These are phyloP conservation scores for Hymenoscyphus albidus DNA, from an alignment of 2,329 filamentous ascomycete species.

Conservation along the genomic window DNA sequence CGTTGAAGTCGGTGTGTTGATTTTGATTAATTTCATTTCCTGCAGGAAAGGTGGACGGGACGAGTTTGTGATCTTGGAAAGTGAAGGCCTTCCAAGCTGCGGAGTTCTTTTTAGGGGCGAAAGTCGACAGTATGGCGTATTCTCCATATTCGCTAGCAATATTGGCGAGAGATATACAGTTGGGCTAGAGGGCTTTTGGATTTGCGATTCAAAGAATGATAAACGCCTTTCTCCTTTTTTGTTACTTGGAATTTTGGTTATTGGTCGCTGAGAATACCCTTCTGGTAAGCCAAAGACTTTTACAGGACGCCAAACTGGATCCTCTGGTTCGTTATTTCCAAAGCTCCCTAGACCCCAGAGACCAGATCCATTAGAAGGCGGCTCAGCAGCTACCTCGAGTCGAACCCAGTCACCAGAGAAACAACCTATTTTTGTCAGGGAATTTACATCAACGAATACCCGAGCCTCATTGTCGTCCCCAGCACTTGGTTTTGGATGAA, in stretches of 20 bases:
- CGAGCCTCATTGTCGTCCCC: constrained; percentile 85
- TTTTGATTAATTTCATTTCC: constrained; percentile 83
- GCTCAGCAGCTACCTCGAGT: constrained; percentile 72
- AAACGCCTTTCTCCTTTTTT: constrained; percentile 48
- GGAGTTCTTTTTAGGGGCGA: constrained; percentile 58
- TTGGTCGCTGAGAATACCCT: constrained; percentile 57
- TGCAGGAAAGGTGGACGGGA: constrained; percentile 56
- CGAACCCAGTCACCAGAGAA: constrained; percentile 98
- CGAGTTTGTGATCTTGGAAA: constrained; percentile 53
- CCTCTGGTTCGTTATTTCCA: constrained; percentile 58
- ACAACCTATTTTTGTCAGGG: constrained; percentile 84
- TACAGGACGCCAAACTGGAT: constrained; percentile 71
- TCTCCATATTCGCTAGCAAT: constrained; percentile 79
- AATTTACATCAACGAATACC: constrained; percentile 84
- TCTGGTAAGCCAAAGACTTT: constrained; percentile 88
- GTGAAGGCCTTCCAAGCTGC: constrained; percentile 48
- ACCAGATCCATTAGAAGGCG: constrained; percentile 62
- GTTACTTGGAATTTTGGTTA: constrained; percentile 57
- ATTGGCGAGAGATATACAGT: constrained; percentile 78
- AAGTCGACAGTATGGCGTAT: constrained; percentile 73
- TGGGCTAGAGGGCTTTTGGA: constrained; percentile 55
- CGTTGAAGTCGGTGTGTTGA: constrained; percentile 83
- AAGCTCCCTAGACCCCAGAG: constrained; percentile 66
- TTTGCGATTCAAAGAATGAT: constrained; percentile 66
- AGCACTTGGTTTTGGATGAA: constrained; percentile 75